Evolutionary conservation across 2,329 filamentous ascomycete species (phyloP).

Genomic region (Neopestalotiopsis sp.): DNA sequence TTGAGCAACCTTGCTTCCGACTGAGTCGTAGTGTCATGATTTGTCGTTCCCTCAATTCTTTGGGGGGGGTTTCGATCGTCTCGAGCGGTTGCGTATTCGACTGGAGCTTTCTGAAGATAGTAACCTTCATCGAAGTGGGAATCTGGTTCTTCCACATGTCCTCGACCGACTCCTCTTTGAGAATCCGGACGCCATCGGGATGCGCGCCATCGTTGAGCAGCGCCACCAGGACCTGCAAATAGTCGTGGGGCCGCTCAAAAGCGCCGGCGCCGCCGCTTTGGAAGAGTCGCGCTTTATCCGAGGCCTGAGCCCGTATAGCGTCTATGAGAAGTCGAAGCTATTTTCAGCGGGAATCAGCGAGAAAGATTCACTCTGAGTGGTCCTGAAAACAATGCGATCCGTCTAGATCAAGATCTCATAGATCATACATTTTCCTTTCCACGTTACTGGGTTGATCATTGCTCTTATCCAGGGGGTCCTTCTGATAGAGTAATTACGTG

Average conservation of each 20-base stretch:
- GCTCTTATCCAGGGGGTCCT: not conserved
- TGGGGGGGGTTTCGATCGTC: too few species aligned
- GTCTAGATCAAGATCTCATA: not conserved
- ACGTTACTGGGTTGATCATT: not conserved
- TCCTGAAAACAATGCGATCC: not conserved
- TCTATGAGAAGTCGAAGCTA: not conserved
- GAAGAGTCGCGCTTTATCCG: constrained; percentile 49
- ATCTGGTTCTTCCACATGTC: too few species aligned
- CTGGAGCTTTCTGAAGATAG: too few species aligned
- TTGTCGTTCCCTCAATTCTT: too few species aligned
- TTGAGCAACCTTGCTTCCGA: too few species aligned
- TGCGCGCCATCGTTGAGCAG: constrained; percentile 69
- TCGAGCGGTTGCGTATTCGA: too few species aligned
- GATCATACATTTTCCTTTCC: not conserved
- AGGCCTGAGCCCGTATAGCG: not conserved
- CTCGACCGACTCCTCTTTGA: constrained; percentile 62
- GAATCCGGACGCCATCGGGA: constrained; percentile 60
- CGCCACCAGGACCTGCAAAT: constrained; percentile 62
- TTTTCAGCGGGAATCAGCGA: not conserved
- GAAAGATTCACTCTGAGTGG: not conserved
- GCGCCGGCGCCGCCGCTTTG: constrained; percentile 67
- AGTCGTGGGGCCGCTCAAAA: constrained; percentile 65
- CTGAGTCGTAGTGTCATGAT: too few species aligned
- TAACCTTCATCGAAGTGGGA: too few species aligned
- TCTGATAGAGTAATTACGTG: not conserved